Evolutionary conservation across 805 yeast species (phyloP), one percentile per base, ranked within the genome.

Genomic region (Lipomyces kockii): DNA sequence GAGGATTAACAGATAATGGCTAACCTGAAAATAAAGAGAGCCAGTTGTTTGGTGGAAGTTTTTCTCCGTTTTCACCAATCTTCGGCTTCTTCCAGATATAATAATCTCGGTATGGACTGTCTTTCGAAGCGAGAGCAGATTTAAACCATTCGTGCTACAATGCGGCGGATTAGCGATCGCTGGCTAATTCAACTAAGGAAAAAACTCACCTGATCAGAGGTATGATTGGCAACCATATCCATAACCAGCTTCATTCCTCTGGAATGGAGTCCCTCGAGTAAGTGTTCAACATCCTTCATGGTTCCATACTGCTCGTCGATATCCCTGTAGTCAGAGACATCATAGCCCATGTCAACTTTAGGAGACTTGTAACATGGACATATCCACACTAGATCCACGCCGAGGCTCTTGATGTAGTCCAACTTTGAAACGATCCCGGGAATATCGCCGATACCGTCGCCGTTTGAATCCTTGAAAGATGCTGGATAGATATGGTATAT

Each of bases 401-500:
- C 87, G 46, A 85, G 76, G 34, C 74, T 76, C 74, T 83, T 81
- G 74, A 86, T 74, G 75, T 86, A 84, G 75, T 84, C 87, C 71
- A 86, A 77, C 43, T 82, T 81, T n/a, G 84, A 80, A 66, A 83
- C 78, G 67, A 86, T 83, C 22, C 89, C 89, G 29, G 62, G 83
- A 63, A 86, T 74, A 75, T 85, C 89, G 46, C 89, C 89, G 63
- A 84, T 74, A 52, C 89, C 89, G 74, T 85, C 89, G 39, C 83
- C 84, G 71, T 86, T 84, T 56, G 86, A 81, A 76, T 85, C 89
- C 71, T 85, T 83, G 79, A 81, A 85, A 39, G 87, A 83, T 39
- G 88, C 87, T 11, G 88, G 88, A 83, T 86, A 86, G 71, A 85
- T 83, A 75, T 85, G 89, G 76, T 86, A 86, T 22, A 85, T 80